Evolutionary conservation across 257 asterid genomes (phyloP).

Genomic region (Handroanthus guayacan): DNA sequence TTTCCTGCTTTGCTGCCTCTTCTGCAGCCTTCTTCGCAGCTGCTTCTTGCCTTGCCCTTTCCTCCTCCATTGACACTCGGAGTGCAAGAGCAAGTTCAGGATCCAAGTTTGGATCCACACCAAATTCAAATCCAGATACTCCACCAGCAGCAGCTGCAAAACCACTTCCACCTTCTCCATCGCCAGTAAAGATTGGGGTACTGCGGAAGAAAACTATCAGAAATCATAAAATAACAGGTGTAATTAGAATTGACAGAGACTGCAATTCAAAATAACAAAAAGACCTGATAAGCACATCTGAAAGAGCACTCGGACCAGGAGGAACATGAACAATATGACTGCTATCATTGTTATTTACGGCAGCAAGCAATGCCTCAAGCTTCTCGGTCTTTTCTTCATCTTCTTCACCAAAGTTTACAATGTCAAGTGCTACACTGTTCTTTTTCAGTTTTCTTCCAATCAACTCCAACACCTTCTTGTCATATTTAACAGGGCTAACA

Average conservation of each 20-base stretch:
- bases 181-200: constrained; percentile 95
- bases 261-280: constrained; percentile 18
- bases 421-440: constrained; percentile 98
- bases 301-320: constrained; percentile 90
- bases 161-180: constrained; percentile 96
- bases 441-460: constrained; percentile 92
- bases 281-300: constrained; percentile 95
- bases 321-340: constrained; percentile 97
- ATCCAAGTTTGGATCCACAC: constrained; percentile 99
- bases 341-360: constrained; percentile 91
- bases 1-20: constrained; percentile 73
- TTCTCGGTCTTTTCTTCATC: constrained; percentile 90
- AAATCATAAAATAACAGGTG: constrained; percentile 1
- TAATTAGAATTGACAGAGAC: constrained; percentile 17
- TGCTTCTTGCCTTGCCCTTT: constrained; percentile 99
- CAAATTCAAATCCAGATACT: constrained; percentile 87
- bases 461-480: constrained; percentile 88
- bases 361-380: constrained; percentile 90
- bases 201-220: constrained; percentile 48
- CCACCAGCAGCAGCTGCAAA: constrained; percentile 88
- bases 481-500: constrained; percentile 89
- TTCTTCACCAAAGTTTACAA: constrained; percentile 96
- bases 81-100: constrained; percentile 99
- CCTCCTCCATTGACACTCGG: constrained; percentile 99
- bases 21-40: constrained; percentile 97